Base-by-base conservation (phyloP, 176 grass and related monocot species). In the Bonia amplexicaulis region DNA sequence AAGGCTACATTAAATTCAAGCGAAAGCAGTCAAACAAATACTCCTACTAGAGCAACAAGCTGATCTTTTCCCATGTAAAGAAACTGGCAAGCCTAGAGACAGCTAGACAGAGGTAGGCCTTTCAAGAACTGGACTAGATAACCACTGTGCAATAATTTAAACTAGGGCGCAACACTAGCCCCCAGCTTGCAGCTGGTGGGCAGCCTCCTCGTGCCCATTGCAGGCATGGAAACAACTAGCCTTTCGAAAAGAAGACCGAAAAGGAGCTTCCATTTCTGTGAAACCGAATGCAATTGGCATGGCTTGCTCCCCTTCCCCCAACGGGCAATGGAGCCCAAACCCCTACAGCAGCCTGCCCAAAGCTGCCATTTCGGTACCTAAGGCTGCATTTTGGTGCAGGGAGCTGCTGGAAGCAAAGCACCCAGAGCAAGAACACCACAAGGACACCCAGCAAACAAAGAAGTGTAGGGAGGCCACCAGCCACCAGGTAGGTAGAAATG, bases 171-270 rank as follows among this genome's bases (percentile, higher is more conserved):
- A 62, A 77, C 39, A 14, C 26, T 58, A 61, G 57, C 45, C 45
- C 44, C 53, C 54, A 53, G 78, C 53, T 79, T 79, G 39, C 78
- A 79, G 66, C 71, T 78, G 58, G 67, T 78, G 58, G 67, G 67
- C 40, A 74, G 55, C 27, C 51, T n/a, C 60, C 33, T 31, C 67
- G 29, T 41, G 77, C 6, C 60, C 62, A 80, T 11, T 84, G 46
- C 2, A 29, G 83, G 89, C 80, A 87, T 45, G 85, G 80, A 63
- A 87, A 19, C 85, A 80, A 22, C 49, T 80, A 45, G 16, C 19
- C 90, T 95, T 95, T 95, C 77, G 80, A 22, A 87, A 86, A 91
- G 82, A 83, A 81, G 47, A 63, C 69, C 64, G 23, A 78, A 90
- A 85, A 91, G 81, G 49, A 29, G 45, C 55, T 83, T 87, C 93